phyloP scores from a whole-genome alignment of 2,329 filamentous ascomycete species.

The Colletotrichum viniferum region DNA sequence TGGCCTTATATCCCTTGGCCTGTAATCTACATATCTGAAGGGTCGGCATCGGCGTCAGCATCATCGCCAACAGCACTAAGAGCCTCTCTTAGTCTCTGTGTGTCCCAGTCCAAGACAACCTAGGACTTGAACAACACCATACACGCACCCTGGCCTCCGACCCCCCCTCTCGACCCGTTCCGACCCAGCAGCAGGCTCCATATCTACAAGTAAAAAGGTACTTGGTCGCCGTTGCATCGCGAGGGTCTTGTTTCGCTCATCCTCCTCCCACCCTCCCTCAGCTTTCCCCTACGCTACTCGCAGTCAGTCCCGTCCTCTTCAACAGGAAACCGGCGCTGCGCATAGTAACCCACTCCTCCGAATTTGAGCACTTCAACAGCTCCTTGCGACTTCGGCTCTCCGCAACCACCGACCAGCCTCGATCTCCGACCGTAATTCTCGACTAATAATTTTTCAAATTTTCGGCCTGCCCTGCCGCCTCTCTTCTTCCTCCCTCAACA shows the following conservation, averaged over 20 bases:
- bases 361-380: slow-evolving; percentile 19
- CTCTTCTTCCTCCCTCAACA: background rate
- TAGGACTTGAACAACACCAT: background rate
- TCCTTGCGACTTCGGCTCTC: slow-evolving; percentile 20
- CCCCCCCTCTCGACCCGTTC: background rate
- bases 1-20: background rate
- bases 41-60: background rate
- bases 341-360: background rate
- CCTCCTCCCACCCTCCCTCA: background rate
- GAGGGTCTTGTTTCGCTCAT: background rate
- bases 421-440: slow-evolving; percentile 12
- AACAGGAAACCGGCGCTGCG: slow-evolving; percentile 12
- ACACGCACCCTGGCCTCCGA: background rate
- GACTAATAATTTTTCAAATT: background rate
- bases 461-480: background rate
- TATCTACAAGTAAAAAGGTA: slow-evolving; percentile 9
- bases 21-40: background rate
- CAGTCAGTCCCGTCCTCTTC: slow-evolving; percentile 3
- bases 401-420: slow-evolving; percentile 12
- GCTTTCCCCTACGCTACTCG: background rate
- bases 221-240: slow-evolving; percentile 13
- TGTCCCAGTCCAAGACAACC: background rate
- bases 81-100: background rate
- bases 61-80: background rate
- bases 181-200: slow-evolving; percentile 5